Base-by-base conservation (phyloP, 2,329 filamentous ascomycete species). In the Fusarium concolor region DNA sequence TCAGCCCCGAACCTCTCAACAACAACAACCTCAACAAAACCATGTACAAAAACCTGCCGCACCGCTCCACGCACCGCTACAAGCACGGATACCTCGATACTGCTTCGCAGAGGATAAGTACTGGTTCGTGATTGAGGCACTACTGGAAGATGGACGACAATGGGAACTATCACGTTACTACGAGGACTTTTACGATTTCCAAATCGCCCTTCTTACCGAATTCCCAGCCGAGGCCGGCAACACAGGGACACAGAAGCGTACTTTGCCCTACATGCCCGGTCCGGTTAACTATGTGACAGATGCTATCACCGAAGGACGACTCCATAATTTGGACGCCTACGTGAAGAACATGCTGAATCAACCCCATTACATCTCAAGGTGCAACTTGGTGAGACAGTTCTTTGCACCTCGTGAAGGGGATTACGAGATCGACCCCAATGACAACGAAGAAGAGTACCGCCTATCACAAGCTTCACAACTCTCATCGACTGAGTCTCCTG, bases 231-330 rank as follows among this genome's bases (percentile, higher is more conserved):
- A 98, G 79, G 95, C 96, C 37, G 96, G 96, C 54, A 96, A 96
- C 75, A 92, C 90, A 18, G 90, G 91, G 43, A 86, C 86, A 49
- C 89, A 94, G 75, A 90, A 91, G 76, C 90, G 96, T 56, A 93
- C 91, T 10, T 81, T 99, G 14, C 96, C 96, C 3, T 98, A 97
- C 78, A 99, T 99, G 96, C 96, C 96, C 11, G 96, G 96, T 8
- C 96, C 96, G 5, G 95, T 99, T 65, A 97, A 94, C 69, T 97
- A 97, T 79, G 95, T 98, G 56, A 99, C 95, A n/a, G 95, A 98
- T 76, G 93, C 92, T 35, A 97, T 99, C 74, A 97, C 94, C 18
- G 94, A 97, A 76, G 94, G 94, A 28, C 89, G 96, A 70, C 89
- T 96, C 61, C 92, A 96, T 77, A 97, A 97, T 76, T 83, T 99